Evolutionary conservation across 2,329 filamentous ascomycete genomes (phyloP).

Genomic region (Sporothrix phasma): DNA sequence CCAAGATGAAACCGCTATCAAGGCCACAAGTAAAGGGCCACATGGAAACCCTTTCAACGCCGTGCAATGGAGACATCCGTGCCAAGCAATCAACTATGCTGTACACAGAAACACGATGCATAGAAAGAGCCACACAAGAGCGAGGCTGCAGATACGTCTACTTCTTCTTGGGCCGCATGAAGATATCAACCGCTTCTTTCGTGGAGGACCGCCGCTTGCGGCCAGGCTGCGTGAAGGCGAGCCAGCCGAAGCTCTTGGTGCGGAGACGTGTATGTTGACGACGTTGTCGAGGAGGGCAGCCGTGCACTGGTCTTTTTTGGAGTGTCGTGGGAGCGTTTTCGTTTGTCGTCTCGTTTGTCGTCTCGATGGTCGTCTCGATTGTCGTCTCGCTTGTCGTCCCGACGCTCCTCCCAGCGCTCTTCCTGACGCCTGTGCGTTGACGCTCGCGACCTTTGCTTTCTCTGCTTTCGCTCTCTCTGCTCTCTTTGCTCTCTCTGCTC

Average conservation of each 20-base stretch:
- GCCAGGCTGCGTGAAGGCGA: background rate
- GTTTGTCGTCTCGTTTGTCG: too few species aligned
- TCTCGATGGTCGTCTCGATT: background rate
- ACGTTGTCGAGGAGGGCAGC: background rate
- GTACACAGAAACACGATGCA: background rate
- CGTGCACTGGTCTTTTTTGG: background rate
- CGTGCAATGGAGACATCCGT: background rate
- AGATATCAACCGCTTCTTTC: constrained; percentile 42
- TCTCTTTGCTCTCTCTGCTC: too few species aligned
- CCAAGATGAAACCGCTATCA: background rate
- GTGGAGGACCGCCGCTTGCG: background rate
- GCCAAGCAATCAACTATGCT: background rate
- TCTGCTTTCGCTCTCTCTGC: too few species aligned
- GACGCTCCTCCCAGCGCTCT: too few species aligned
- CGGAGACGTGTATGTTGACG: background rate
- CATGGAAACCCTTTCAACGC: too few species aligned
- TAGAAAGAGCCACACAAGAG: background rate
- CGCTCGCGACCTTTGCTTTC: too few species aligned
- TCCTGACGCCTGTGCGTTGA: too few species aligned
- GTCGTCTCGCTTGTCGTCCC: too few species aligned
- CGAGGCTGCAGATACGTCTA: background rate
- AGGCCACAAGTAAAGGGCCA: background rate
- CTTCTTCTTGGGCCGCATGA: constrained; percentile 39
- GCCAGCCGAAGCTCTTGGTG: background rate
- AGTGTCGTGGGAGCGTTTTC: background rate